Conservation (phyloP, 2,329 filamentous ascomycete genomes). For the Fusarium sp. region DNA sequence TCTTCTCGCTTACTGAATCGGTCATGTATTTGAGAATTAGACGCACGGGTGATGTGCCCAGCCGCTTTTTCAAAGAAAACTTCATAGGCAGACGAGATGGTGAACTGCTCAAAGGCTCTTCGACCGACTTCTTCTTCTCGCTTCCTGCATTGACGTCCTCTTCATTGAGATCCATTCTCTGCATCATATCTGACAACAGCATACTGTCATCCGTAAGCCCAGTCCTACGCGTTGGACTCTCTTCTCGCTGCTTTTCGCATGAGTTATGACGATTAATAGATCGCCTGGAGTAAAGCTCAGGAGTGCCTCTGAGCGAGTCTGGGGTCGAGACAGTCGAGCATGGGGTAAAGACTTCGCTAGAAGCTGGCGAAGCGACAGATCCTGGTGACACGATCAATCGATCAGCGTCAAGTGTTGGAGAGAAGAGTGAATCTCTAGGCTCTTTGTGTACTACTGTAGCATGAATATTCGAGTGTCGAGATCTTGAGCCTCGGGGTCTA, state of each 20-base stretch:
- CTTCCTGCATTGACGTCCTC: neutral
- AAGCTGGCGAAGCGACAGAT: conserved; percentile 23
- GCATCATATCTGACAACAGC: neutral
- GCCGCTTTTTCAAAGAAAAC: neutral
- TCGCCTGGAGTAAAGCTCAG: neutral
- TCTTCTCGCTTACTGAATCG: fast-evolving
- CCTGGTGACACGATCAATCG: neutral
- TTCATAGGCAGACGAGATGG: neutral
- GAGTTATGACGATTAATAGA: neutral
- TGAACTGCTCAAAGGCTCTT: neutral
- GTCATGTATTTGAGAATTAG: neutral
- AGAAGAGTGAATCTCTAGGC: neutral
- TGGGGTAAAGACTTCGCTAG: conserved; percentile 26
- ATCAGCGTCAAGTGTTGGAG: neutral
- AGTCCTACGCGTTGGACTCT: conserved; percentile 18
- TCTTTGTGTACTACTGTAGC: neutral
- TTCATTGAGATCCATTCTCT: neutral
- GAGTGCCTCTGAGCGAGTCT: conserved; percentile 2
- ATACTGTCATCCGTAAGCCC: too few species aligned
- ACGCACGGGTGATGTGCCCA: neutral
- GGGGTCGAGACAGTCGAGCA: conserved; percentile 14
- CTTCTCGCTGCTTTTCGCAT: neutral
- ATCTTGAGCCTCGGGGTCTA: neutral
- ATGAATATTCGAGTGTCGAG: neutral
- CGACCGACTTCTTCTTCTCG: neutral